These are phyloP conservation scores for Xylariomycetidae sp. DNA, from an alignment of 2,329 filamentous ascomycete species.

Conservation along the genomic window DNA sequence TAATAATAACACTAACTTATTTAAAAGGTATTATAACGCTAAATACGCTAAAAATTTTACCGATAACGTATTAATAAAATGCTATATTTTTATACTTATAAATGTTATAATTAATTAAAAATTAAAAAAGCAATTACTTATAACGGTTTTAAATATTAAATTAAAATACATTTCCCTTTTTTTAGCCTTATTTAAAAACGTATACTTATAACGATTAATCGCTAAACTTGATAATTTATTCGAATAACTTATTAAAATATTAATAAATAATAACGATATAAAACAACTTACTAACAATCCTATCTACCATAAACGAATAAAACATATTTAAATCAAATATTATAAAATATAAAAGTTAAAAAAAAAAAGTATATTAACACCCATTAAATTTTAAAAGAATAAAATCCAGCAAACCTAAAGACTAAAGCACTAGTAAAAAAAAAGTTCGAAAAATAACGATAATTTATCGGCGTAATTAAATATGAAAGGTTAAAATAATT, in stretches of 20 bases:
- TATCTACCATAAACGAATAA: not conserved
- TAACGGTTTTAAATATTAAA: not conserved
- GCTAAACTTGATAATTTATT: not conserved
- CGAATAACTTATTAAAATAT: not conserved
- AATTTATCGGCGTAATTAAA: not conserved
- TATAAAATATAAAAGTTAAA: conserved; percentile 1
- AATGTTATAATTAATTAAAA: not conserved
- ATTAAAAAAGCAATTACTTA: not conserved
- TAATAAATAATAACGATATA: not conserved
- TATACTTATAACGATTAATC: not conserved
- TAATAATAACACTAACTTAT: not conserved
- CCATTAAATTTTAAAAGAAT: not conserved
- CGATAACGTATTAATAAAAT: not conserved
- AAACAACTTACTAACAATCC: not conserved
- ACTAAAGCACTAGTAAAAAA: not conserved
- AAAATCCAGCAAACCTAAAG: not conserved
- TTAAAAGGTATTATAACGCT: not conserved
- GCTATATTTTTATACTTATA: not conserved
- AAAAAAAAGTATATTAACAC: not conserved
- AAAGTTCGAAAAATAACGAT: not conserved
- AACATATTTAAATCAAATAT: conserved; percentile 1
- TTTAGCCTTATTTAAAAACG: not conserved
- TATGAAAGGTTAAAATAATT: not conserved
- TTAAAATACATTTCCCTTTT: not conserved
- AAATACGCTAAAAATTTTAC: not conserved